Conservation (phyloP, 371 early-diverging fungal species). For the Rhizomucor pusillus region DNA sequence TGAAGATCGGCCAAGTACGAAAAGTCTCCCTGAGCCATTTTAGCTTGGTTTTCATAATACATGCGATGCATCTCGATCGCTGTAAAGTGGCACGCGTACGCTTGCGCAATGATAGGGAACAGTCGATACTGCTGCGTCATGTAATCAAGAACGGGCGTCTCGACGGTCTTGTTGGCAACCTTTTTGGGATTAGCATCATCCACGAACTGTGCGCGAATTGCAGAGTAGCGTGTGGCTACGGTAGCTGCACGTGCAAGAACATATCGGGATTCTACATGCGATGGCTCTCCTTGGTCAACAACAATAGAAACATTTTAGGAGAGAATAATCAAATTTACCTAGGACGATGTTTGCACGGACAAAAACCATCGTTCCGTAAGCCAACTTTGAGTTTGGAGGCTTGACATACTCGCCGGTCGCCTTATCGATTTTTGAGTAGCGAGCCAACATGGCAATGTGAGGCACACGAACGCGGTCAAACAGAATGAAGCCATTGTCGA, state of each 20-base stretch:
- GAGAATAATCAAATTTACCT: too few relatives aligned
- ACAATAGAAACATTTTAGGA: too few relatives aligned
- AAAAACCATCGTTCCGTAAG: slow-evolving; percentile 82
- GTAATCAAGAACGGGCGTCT: slow-evolving; percentile 80
- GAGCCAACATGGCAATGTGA: slow-evolving; percentile 69
- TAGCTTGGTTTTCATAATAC: slow-evolving; percentile 64
- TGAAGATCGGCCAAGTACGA: slow-evolving; percentile 76
- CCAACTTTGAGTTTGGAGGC: slow-evolving; percentile 75
- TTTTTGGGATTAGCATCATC: slow-evolving; percentile 52
- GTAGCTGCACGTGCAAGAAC: slow-evolving; percentile 79
- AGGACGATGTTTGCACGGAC: slow-evolving; percentile 66
- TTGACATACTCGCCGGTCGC: slow-evolving; percentile 68
- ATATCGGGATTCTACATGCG: slow-evolving; percentile 30
- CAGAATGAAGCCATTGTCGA: slow-evolving; percentile 85
- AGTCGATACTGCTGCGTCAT: slow-evolving; percentile 78
- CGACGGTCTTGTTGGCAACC: slow-evolving; percentile 32
- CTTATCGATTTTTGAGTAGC: slow-evolving; percentile 64
- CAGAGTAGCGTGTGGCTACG: slow-evolving; percentile 77
- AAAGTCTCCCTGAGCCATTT: slow-evolving; percentile 72
- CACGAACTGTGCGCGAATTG: slow-evolving; percentile 80
- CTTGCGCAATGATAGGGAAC: slow-evolving; percentile 76
- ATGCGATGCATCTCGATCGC: slow-evolving; percentile 67
- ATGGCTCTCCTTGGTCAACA: too few relatives aligned
- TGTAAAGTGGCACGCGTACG: slow-evolving; percentile 77
- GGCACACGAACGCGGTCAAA: slow-evolving; percentile 74